phyloP scores from a whole-genome alignment of 108 stramenopile genomes.

The Epipyxis sp. region DNA sequence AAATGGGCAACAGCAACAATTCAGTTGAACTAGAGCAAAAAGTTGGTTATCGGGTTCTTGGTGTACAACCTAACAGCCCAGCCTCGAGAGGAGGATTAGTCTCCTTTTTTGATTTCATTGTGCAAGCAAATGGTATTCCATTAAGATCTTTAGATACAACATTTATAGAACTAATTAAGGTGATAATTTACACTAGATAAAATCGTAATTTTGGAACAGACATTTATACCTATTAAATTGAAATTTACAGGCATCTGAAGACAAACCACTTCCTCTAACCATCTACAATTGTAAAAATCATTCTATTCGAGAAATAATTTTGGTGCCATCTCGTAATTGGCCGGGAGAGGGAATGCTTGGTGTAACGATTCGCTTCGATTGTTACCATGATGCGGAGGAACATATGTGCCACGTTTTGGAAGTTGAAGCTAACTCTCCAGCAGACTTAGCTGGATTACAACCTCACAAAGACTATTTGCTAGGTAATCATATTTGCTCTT shows the following conservation, averaged over 20 bases:
- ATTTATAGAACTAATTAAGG: slow-evolving; percentile 29
- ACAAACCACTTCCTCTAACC: slow-evolving; percentile 45
- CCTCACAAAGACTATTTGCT: slow-evolving; percentile 53
- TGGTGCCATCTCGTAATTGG: slow-evolving; percentile 77
- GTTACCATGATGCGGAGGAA: slow-evolving; percentile 19
- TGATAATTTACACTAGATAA: slow-evolving; percentile 42
- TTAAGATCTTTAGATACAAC: slow-evolving; percentile 30
- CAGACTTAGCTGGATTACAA: slow-evolving; percentile 50
- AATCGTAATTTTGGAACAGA: too few species aligned
- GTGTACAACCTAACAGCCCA: slow-evolving; percentile 86
- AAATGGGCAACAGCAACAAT: too few species aligned
- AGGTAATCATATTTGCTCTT: slow-evolving; percentile 38
- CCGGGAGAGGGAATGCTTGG: slow-evolving; percentile 88
- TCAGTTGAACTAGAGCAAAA: too few species aligned
- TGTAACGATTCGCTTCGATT: slow-evolving; percentile 88
- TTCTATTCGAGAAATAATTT: slow-evolving; percentile 65
- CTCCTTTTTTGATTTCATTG: slow-evolving; percentile 88
- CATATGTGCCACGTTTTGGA: slow-evolving; percentile 3
- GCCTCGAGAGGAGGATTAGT: slow-evolving; percentile 83
- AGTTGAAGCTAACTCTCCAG: slow-evolving; percentile 46
- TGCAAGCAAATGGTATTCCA: slow-evolving; percentile 54
- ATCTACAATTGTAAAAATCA: slow-evolving; percentile 77
- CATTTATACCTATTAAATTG: too few species aligned
- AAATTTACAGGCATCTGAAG: slow-evolving; percentile 40
- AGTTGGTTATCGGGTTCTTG: slow-evolving; percentile 86